These are phyloP conservation scores for Ceratocystis papillata DNA, from an alignment of 2,329 filamentous ascomycete species.

Conservation along the genomic window DNA sequence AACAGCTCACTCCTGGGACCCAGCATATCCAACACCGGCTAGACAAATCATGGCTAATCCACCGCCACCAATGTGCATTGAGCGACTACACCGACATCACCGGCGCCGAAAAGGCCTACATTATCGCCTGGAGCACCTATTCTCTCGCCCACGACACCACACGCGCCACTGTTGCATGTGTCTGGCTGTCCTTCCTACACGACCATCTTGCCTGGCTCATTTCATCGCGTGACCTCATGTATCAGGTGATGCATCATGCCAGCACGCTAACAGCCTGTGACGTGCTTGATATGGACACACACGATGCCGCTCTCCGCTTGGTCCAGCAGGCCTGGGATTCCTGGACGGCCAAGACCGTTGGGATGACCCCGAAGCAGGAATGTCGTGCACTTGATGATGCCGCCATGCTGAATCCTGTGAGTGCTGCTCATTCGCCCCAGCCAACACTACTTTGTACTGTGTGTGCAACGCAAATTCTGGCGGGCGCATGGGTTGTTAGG, in stretches of 20 bases:
- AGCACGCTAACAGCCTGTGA: slow-evolving; percentile 42
- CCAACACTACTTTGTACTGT: neutral
- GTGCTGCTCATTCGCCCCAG: neutral
- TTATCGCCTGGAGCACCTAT: slow-evolving; percentile 48
- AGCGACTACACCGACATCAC: slow-evolving; percentile 48
- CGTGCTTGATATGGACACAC: slow-evolving; percentile 37
- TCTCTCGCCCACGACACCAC: slow-evolving; percentile 43
- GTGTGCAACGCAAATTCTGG: slow-evolving; percentile 10
- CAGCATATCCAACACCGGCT: slow-evolving; percentile 35
- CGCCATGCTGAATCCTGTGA: neutral
- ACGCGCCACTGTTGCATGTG: slow-evolving; percentile 41
- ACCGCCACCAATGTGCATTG: slow-evolving; percentile 49
- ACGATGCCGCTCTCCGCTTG: slow-evolving; percentile 36
- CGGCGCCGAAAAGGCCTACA: slow-evolving; percentile 46
- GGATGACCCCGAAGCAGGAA: neutral
- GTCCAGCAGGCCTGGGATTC: slow-evolving; percentile 35
- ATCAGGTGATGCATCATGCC: slow-evolving; percentile 46
- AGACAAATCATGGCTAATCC: slow-evolving; percentile 46
- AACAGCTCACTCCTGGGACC: slow-evolving; percentile 40
- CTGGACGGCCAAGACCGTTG: neutral
- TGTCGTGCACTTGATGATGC: neutral
- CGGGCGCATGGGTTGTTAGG: slow-evolving; percentile 18
- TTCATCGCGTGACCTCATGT: slow-evolving; percentile 37
- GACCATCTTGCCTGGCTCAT: slow-evolving; percentile 45
- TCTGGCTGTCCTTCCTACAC: slow-evolving; percentile 43